These are phyloP conservation scores for Glaciozyma martinii DNA, from an alignment of 768 basidiomycete species.

Conservation along the genomic window DNA sequence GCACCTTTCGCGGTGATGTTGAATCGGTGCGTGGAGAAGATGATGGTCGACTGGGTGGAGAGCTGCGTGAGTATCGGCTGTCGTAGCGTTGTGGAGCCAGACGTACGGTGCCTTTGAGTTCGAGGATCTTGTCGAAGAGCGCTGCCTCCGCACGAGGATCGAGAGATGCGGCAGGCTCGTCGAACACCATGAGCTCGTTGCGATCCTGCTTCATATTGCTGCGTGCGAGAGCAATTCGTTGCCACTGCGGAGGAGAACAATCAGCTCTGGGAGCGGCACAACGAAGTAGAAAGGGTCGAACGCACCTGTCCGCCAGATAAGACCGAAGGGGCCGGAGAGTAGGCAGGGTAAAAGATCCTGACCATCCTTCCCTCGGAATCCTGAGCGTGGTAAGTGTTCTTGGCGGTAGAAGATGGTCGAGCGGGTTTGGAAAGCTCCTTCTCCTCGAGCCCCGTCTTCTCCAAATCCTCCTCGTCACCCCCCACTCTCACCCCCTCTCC, in stretches of 20 bases:
- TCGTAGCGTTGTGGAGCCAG: neutral
- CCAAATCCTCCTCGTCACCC: neutral
- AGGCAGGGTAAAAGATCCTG: neutral
- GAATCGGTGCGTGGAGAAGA: neutral
- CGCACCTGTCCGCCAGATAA: neutral
- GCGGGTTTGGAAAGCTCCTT: neutral
- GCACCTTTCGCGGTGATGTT: neutral
- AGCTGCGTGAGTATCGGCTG: too few relatives aligned
- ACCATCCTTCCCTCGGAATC: neutral
- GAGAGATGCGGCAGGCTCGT: neutral
- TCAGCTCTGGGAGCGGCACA: neutral
- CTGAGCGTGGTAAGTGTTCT: neutral
- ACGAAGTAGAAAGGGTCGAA: too few relatives aligned
- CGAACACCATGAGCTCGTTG: neutral
- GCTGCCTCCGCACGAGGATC: neutral
- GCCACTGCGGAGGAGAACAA: neutral
- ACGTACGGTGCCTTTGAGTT: neutral
- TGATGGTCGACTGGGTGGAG: neutral
- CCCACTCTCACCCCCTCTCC: too few relatives aligned
- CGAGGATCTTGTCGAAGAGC: neutral
- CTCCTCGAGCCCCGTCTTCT: neutral
- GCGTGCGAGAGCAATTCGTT: neutral
- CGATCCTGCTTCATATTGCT: neutral
- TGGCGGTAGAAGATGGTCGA: neutral
- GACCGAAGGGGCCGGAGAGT: neutral